Conservation (phyloP, 2,329 filamentous ascomycete species). For the Alternaria ethzedia region DNA sequence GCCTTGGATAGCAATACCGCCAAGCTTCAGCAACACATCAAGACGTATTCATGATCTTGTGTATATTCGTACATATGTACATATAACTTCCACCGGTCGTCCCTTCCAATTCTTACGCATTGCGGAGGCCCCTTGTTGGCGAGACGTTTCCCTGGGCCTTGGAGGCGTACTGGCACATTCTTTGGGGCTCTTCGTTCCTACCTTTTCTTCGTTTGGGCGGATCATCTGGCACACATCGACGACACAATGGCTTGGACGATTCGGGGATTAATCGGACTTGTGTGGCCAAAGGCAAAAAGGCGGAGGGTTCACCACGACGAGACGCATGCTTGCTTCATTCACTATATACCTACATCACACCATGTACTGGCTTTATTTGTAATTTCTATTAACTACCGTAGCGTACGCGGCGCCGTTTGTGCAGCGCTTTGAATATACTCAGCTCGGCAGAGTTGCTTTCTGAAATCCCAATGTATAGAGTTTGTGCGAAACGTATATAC, state of each 20-base stretch:
- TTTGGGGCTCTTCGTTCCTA: not conserved
- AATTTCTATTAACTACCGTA: conserved; percentile 4
- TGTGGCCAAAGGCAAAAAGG: not conserved
- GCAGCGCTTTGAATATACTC: not conserved
- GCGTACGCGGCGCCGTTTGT: not conserved
- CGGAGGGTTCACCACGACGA: not conserved
- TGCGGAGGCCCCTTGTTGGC: not conserved
- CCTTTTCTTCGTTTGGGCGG: not conserved
- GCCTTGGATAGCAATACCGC: not conserved
- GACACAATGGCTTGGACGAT: not conserved
- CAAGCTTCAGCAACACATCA: not conserved
- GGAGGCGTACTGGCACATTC: not conserved
- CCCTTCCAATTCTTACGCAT: not conserved
- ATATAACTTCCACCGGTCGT: not conserved
- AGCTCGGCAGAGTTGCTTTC: not conserved
- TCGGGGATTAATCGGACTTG: not conserved
- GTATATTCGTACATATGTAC: not conserved
- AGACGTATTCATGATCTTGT: not conserved
- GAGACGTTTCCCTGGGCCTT: not conserved
- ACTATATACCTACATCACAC: not conserved
- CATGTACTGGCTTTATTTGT: not conserved
- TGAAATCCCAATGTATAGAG: not conserved
- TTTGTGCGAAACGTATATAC: not conserved
- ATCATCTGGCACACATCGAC: not conserved
- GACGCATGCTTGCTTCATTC: not conserved